Evolutionary conservation across 2,329 filamentous ascomycete genomes (phyloP), one percentile per base, ranked within the genome.

Genomic region (Cylindrodendrum hubeiense): DNA sequence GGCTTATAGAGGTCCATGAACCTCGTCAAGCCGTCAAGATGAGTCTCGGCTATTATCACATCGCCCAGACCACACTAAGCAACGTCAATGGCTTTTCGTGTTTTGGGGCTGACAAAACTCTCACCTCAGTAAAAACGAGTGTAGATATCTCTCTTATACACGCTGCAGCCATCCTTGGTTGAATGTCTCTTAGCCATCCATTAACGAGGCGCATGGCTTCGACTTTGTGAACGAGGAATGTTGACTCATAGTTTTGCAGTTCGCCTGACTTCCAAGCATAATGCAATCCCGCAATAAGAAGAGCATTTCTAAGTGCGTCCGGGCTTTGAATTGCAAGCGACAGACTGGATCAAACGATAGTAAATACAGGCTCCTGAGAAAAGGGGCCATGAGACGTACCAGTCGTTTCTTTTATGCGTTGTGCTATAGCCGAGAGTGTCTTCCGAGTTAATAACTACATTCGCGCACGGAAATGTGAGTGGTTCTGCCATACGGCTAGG

Each of bases 241-340:
- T 73, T 2, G 66, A 52, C 15, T 73, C 71, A 26, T 66, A 71
- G 3, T 26, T 53, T 12, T 33, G 21, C 6, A 73, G 6, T 3
- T 62, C 52, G 10, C 71, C 71, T 2, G 47, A 56, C 2, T 66
- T 70, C 69, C 69, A 73, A 0, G 67, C 57, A 34, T 67, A 74
- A 34, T 74, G 71, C 0, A 73, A 15, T 1, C 69, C 69, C 4
- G 71, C 71, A 5, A 74, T 64, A 2, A 74, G 65, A 15, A 74
- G 58, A 5, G 65, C 67, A 12, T 67, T 66, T 2, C 71, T 66
- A 0, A 74, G 63, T 4, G 69, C 59, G 30, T 69, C 65, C 1
- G 66, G 67, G 17, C 52, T 67, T 19, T 70, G 37, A 19, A 55
- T 43, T 1, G 65, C 63, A 10, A 59, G 61, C 15, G 55, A 22